phyloP scores from a whole-genome alignment of 2,329 filamentous ascomycete genomes.

The Plectosphaerella sp. region DNA sequence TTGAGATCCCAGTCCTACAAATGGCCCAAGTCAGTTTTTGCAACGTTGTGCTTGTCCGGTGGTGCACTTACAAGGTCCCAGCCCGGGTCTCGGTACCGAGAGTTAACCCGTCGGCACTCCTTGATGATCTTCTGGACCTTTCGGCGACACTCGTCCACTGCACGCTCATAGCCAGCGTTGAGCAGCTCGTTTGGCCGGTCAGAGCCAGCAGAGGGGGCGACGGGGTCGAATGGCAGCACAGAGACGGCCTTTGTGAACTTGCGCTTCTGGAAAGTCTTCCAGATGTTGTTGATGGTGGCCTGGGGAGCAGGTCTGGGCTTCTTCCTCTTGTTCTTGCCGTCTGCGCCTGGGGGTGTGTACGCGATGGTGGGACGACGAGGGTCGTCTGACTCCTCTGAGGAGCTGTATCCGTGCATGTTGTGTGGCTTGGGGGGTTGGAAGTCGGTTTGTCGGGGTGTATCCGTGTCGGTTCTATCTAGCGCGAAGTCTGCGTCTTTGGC shows the following conservation, averaged over 20 bases:
- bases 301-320: slow-evolving; percentile 60
- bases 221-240: slow-evolving; percentile 61
- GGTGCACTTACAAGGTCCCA: slow-evolving; percentile 48
- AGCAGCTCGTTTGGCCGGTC: slow-evolving; percentile 57
- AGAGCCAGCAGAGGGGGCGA: slow-evolving; percentile 42
- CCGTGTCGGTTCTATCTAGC: background rate
- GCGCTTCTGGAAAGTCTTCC: slow-evolving; percentile 54
- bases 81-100: slow-evolving; percentile 68
- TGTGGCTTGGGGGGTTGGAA: background rate
- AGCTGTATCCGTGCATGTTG: slow-evolving; percentile 44
- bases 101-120: slow-evolving; percentile 70
- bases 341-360: slow-evolving; percentile 26
- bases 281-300: slow-evolving; percentile 62
- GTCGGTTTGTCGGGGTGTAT: background rate
- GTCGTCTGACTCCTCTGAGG: slow-evolving; percentile 46
- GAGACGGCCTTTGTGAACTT: slow-evolving; percentile 62
- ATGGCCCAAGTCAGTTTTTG: background rate
- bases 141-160: slow-evolving; percentile 57
- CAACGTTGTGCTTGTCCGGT: background rate
- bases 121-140: slow-evolving; percentile 58
- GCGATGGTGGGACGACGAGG: slow-evolving; percentile 29
- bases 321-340: slow-evolving; percentile 52
- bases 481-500: no score
- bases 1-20: slow-evolving; percentile 63
- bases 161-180: slow-evolving; percentile 57